A percentile compares a stretch with the other conserved stretches of the same genome.
Evolutionary conservation across 345 rosid species (phyloP).

Genomic region (Eucalyptus urophylla): DNA sequence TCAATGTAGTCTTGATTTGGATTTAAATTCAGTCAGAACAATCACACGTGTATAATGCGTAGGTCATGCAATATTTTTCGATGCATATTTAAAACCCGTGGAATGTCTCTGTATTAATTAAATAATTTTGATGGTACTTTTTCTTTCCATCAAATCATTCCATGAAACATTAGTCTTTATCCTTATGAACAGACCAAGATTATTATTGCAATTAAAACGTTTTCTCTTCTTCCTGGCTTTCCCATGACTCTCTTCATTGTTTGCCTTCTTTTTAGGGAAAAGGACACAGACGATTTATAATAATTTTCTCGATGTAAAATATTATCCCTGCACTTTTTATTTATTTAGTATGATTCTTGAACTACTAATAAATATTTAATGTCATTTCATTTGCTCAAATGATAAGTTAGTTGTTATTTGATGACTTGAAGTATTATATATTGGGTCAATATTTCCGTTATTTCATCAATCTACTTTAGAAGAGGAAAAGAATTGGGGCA

Average conservation of each 20-base stretch:
- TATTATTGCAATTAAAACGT: background rate
- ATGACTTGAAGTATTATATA: background rate
- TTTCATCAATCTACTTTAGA: background rate
- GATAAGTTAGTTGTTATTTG: background rate
- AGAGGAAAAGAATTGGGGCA: background rate
- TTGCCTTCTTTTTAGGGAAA: background rate
- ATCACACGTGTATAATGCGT: rapidly evolving
- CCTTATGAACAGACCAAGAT: background rate
- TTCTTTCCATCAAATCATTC: background rate
- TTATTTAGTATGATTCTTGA: background rate
- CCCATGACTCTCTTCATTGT: background rate
- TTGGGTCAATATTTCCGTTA: background rate
- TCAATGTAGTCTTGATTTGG: background rate
- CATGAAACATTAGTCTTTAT: background rate
- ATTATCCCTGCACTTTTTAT: rapidly evolving
- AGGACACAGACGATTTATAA: background rate
- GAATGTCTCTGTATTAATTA: too few relatives aligned
- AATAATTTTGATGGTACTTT: background rate
- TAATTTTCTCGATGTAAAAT: background rate
- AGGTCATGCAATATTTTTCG: too few relatives aligned
- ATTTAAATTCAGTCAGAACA: background rate
- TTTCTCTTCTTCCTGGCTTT: background rate
- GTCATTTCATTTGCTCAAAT: background rate
- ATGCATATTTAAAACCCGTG: too few relatives aligned
- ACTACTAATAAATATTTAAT: background rate